These are phyloP conservation scores for Colletotrichum sp. DNA, from an alignment of 2,329 filamentous ascomycete genomes.

Conservation along the genomic window DNA sequence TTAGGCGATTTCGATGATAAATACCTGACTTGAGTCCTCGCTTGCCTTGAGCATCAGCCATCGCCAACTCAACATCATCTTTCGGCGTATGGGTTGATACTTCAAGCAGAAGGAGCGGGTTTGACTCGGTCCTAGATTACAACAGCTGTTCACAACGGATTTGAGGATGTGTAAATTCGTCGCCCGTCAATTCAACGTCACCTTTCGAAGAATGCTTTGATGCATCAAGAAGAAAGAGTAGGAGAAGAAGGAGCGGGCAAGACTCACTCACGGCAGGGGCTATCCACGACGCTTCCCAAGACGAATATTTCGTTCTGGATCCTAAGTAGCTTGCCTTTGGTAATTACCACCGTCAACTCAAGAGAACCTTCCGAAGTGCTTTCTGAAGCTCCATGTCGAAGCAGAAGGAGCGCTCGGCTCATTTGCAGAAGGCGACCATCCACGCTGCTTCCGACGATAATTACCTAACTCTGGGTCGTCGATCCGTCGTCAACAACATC, in stretches of 20 bases:
- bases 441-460: not conserved
- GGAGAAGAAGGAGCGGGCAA: not conserved
- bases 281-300: not conserved
- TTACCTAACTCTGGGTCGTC: not conserved
- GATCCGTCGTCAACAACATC: not conserved
- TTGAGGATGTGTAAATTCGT: not conserved
- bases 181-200: not conserved
- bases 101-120: not conserved
- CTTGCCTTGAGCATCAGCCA: not conserved
- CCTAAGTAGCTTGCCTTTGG: not conserved
- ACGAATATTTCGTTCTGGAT: not conserved
- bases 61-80: not conserved
- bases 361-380: not conserved
- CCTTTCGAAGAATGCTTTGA: not conserved
- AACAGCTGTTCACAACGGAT: not conserved
- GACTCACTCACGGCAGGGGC: not conserved
- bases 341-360: not conserved
- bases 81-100: not conserved
- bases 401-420: not conserved
- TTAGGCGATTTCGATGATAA: not conserved
- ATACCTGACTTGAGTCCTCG: not conserved
- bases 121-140: not conserved
- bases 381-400: not conserved
- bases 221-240: not conserved
- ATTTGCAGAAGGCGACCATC: not conserved